Conservation (phyloP, 140 eudicot species). For the Cichorium intybus region DNA sequence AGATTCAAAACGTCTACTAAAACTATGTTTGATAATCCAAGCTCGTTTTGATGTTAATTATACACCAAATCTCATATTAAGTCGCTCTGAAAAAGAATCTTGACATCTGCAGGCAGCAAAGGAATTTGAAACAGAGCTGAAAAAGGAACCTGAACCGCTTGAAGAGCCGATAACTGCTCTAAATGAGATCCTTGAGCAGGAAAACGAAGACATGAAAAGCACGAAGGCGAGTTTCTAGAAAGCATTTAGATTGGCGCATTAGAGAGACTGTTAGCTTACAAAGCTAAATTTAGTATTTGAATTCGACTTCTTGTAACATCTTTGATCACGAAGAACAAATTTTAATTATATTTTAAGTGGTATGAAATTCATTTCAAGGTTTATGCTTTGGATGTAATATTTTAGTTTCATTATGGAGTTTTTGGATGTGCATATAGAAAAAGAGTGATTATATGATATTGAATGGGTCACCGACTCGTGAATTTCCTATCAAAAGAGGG, state of each 20-base stretch:
- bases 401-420: neutral
- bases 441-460: neutral
- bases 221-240: conserved; percentile 23
- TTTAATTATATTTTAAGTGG: neutral
- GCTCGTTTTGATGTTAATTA: too few relatives aligned
- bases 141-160: conserved; percentile 24
- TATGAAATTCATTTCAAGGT: neutral
- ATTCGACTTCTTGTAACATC: conserved; percentile 14
- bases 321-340: neutral
- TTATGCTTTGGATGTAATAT: neutral
- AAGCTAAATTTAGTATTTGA: neutral
- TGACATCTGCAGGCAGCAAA: conserved; percentile 38
- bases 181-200: conserved; percentile 21
- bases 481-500: too few relatives aligned
- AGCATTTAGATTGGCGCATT: neutral
- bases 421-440: neutral
- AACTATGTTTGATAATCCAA: too few relatives aligned
- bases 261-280: neutral
- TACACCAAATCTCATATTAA: too few relatives aligned
- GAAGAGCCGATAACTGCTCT: conserved; percentile 21
- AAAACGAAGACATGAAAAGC: conserved; percentile 27
- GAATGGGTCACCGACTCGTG: too few relatives aligned
- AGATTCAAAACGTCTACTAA: too few relatives aligned
- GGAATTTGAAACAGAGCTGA: conserved; percentile 43
- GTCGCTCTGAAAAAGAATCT: too few relatives aligned